Percentiles rank a stretch among this genome's conserved stretches.
These are phyloP conservation scores for Exophiala sp. DNA, from an alignment of 2,329 filamentous ascomycete genomes.

Conservation along the genomic window DNA sequence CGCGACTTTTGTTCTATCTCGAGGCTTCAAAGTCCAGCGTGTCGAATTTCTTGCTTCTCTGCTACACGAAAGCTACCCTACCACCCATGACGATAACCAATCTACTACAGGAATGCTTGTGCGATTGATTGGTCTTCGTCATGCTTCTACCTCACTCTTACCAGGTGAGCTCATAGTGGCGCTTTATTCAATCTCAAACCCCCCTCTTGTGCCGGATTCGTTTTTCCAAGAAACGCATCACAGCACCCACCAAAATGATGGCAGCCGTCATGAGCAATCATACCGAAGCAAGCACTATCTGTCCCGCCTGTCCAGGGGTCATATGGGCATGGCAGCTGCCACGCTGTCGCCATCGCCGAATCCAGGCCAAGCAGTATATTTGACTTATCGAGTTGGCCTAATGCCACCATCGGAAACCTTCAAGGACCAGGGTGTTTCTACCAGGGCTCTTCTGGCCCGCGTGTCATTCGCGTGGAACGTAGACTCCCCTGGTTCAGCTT, in stretches of 20 bases:
- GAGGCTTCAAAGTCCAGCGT: conserved; percentile 1
- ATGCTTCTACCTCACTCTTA: not conserved
- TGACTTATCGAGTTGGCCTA: not conserved
- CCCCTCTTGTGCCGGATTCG: no score
- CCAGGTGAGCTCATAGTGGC: no score
- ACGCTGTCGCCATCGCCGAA: not conserved
- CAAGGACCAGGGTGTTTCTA: not conserved
- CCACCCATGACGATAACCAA: not conserved
- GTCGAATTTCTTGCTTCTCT: conserved; percentile 6
- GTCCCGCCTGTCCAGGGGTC: not conserved
- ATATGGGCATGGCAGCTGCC: not conserved
- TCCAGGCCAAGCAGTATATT: not conserved
- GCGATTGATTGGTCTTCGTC: not conserved
- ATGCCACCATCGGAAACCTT: not conserved
- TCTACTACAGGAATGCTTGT: not conserved
- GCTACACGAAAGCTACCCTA: conserved; percentile 11
- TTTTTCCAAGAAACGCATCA: no score
- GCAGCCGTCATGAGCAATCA: not conserved
- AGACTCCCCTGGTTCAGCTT: not conserved
- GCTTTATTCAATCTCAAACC: no score
- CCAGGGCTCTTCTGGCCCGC: not conserved
- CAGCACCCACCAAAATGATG: no score
- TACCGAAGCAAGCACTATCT: not conserved
- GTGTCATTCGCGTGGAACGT: not conserved
- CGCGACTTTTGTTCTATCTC: conserved; percentile 3